Evolutionary conservation across 2,329 filamentous ascomycete species (phyloP).

Genomic region (Colletotrichum ledebouriae): DNA sequence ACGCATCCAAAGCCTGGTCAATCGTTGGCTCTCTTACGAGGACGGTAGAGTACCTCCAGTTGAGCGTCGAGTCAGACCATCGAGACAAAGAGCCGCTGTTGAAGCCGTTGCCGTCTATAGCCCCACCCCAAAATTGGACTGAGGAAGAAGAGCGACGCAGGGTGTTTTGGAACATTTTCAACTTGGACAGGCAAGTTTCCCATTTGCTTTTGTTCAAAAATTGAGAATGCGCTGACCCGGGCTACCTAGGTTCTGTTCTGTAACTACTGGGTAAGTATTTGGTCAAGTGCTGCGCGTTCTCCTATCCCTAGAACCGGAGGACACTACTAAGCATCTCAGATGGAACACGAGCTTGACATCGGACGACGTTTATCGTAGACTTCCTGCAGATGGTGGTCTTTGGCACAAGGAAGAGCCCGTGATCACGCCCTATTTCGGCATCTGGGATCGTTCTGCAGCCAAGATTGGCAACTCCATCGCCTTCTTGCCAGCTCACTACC

Average conservation of each 20-base stretch:
- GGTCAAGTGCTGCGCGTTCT: no score
- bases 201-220: rapidly evolving
- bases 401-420: conserved; percentile 58
- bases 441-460: conserved; percentile 57
- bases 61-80: conserved; percentile 43
- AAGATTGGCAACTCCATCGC: conserved; percentile 56
- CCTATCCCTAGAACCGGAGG: no score
- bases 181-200: conserved; percentile 48
- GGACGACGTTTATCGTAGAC: conserved; percentile 48
- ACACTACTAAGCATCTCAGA: conserved; percentile 32
- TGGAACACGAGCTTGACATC: conserved; percentile 53
- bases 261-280: conserved; percentile 43
- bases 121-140: conserved; percentile 49
- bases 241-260: conserved; percentile 44
- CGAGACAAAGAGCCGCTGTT: conserved; percentile 40
- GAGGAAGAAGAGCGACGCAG: conserved; percentile 51
- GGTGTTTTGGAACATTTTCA: conserved; percentile 53
- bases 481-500: conserved; percentile 52
- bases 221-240: neutral
- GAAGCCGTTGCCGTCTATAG: conserved; percentile 48
- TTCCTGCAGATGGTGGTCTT: conserved; percentile 55
- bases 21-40: conserved; percentile 42
- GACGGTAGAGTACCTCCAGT: conserved; percentile 43
- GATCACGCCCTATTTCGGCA: conserved; percentile 58
- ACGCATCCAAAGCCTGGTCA: conserved; percentile 43